Percentiles rank a stretch among this genome's conserved stretches.
Evolutionary conservation across 768 basidiomycete species (phyloP).

Genomic region (Fistulinella prunicolor): DNA sequence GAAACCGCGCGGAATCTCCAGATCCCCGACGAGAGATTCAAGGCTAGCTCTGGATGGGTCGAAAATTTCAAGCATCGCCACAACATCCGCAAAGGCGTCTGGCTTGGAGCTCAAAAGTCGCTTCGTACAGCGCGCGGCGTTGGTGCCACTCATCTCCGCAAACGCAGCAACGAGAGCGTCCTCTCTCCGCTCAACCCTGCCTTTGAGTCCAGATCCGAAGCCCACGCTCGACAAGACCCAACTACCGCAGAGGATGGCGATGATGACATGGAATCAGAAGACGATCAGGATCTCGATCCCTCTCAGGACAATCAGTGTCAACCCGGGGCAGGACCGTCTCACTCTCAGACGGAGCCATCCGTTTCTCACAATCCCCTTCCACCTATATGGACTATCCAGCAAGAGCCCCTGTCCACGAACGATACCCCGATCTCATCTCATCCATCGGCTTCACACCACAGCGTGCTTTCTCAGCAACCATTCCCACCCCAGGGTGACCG

Average conservation of each 20-base stretch:
- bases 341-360: conserved; percentile 25
- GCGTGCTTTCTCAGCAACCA: conserved; percentile 28
- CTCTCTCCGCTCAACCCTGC: conserved; percentile 41
- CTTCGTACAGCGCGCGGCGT: conserved; percentile 31
- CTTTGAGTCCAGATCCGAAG: conserved; percentile 35
- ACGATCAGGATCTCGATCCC: conserved; percentile 30
- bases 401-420: conserved; percentile 27
- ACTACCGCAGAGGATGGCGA: conserved; percentile 31
- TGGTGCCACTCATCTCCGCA: conserved; percentile 35
- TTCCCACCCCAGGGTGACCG: conserved; percentile 28
- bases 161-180: conserved; percentile 32
- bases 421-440: conserved; percentile 32
- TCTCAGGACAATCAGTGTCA: conserved; percentile 25
- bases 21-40: conserved; percentile 73
- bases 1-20: conserved; percentile 56
- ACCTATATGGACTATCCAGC: conserved; percentile 33
- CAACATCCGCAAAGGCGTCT: conserved; percentile 66
- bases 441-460: conserved; percentile 27
- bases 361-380: conserved; percentile 31
- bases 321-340: conserved; percentile 27
- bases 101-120: conserved; percentile 42
- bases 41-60: conserved; percentile 90
- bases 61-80: conserved; percentile 88
- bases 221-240: conserved; percentile 25
- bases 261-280: conserved; percentile 38